phyloP scores from a whole-genome alignment of 2,329 filamentous ascomycete species.

The Aspergillus proliferans region DNA sequence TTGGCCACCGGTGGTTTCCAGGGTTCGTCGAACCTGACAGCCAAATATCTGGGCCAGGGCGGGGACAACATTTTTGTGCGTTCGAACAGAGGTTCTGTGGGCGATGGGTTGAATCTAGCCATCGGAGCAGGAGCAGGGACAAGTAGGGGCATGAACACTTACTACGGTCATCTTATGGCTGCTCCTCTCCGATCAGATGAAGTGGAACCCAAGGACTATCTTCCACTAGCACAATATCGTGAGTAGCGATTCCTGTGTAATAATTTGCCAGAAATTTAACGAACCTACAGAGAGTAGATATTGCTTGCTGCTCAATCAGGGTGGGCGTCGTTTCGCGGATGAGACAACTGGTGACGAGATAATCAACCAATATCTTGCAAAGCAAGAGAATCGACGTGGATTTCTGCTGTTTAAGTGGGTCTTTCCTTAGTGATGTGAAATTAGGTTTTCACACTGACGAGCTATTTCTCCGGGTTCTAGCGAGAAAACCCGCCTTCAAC shows the following conservation, averaged over 20 bases:
- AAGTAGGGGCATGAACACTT: conserved; percentile 22
- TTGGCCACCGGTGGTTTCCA: conserved; percentile 24
- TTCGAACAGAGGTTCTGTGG: conserved; percentile 20
- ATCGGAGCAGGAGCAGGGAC: conserved; percentile 16
- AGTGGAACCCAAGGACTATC: conserved; percentile 18
- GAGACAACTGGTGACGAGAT: conserved; percentile 23
- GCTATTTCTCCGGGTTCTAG: conserved; percentile 2
- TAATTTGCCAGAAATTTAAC: neutral
- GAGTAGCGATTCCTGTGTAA: neutral
- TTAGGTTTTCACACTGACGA: no score
- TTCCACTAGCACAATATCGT: conserved; percentile 23
- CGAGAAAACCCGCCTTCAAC: conserved; percentile 16
- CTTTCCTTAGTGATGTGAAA: no score
- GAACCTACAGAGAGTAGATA: conserved; percentile 17
- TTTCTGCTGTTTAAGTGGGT: conserved; percentile 20
- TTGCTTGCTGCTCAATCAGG: conserved; percentile 18
- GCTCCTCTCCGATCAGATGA: conserved; percentile 17
- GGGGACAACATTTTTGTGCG: conserved; percentile 23
- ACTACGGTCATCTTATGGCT: conserved; percentile 22
- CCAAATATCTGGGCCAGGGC: conserved; percentile 16
- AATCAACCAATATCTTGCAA: conserved; percentile 22
- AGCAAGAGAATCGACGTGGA: conserved; percentile 19
- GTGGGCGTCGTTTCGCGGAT: conserved; percentile 17
- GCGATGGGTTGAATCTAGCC: conserved; percentile 20
- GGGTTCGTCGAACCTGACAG: conserved; percentile 14